A percentile compares a stretch with the other conserved stretches of the same genome.
phyloP scores from a whole-genome alignment of 2,329 filamentous ascomycete genomes.

The Pyricularia grisea region DNA sequence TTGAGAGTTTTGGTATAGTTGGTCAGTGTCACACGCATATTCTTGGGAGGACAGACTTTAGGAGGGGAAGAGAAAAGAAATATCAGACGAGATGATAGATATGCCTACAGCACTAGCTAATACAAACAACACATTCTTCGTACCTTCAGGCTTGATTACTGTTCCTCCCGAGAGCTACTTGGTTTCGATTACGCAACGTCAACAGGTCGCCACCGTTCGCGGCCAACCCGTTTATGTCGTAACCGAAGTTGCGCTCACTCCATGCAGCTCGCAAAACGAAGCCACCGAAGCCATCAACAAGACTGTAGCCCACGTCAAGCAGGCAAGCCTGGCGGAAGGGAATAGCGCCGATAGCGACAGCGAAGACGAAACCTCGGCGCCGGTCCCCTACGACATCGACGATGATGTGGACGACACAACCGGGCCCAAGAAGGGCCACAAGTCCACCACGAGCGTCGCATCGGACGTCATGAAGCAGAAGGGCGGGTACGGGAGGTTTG shows the following conservation, averaged over 20 bases:
- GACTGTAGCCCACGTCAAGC: constrained; percentile 37
- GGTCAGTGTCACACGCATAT: constrained; percentile 28
- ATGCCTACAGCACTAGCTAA: not conserved
- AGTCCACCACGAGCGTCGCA: constrained; percentile 55
- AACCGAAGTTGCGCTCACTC: constrained; percentile 84
- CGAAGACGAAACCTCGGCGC: constrained; percentile 35
- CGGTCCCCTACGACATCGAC: constrained; percentile 16
- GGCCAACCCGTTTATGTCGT: constrained; percentile 79
- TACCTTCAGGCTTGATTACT: constrained; percentile 62
- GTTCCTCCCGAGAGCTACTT: constrained; percentile 77
- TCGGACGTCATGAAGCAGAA: constrained; percentile 80
- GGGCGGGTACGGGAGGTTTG: constrained; percentile 82
- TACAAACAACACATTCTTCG: not conserved
- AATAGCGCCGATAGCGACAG: constrained; percentile 27
- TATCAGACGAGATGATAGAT: not conserved
- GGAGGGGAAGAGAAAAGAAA: not conserved
- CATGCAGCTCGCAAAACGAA: constrained; percentile 66
- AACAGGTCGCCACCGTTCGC: constrained; percentile 81
- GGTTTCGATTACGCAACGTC: constrained; percentile 74
- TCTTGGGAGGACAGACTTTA: not conserved
- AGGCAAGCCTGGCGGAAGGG: constrained; percentile 27
- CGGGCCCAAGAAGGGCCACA: constrained; percentile 12
- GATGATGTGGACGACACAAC: constrained; percentile 18
- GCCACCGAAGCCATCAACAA: constrained; percentile 62
- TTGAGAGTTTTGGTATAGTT: constrained; percentile 51